phyloP scores from a whole-genome alignment of 257 asterid genomes.

The Gentiana straminea region DNA sequence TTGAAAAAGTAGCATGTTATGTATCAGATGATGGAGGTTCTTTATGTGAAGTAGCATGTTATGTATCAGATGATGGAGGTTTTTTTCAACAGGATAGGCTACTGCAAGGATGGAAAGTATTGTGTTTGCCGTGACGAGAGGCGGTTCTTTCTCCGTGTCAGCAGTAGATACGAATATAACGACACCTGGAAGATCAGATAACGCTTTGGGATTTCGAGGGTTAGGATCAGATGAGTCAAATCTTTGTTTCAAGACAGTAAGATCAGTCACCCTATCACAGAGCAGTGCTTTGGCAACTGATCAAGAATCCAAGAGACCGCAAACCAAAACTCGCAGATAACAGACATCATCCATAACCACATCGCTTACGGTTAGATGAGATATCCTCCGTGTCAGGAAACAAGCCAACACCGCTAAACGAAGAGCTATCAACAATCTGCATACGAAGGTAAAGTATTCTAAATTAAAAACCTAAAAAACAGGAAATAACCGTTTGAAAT shows the following conservation, averaged over 20 bases:
- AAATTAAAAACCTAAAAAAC: too few relatives aligned
- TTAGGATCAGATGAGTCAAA: constrained; percentile 69
- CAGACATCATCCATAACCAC: constrained; percentile 93
- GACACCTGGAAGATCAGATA: constrained; percentile 82
- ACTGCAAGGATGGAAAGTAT: constrained; percentile 81
- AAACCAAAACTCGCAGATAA: constrained; percentile 85
- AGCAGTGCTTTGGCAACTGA: constrained; percentile 82
- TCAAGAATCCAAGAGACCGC: constrained; percentile 91
- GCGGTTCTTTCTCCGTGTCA: constrained; percentile 79
- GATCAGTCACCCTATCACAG: constrained; percentile 73
- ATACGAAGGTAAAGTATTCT: neutral
- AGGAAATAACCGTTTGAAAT: too few relatives aligned
- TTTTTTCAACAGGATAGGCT: constrained; percentile 76
- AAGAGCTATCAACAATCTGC: constrained; percentile 64
- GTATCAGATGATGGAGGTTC: constrained; percentile 91
- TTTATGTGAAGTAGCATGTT: constrained; percentile 58
- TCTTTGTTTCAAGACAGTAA: constrained; percentile 57
- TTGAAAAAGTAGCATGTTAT: constrained; percentile 74
- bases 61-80: constrained; percentile 84
- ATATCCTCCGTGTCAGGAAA: constrained; percentile 72
- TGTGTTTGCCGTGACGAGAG: constrained; percentile 86
- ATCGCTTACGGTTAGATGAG: constrained; percentile 72
- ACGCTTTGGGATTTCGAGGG: constrained; percentile 62
- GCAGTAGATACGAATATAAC: constrained; percentile 90
- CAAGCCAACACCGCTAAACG: constrained; percentile 69